Conservation (phyloP, 2,329 filamentous ascomycete genomes). For the Fusarium anthophilum region DNA sequence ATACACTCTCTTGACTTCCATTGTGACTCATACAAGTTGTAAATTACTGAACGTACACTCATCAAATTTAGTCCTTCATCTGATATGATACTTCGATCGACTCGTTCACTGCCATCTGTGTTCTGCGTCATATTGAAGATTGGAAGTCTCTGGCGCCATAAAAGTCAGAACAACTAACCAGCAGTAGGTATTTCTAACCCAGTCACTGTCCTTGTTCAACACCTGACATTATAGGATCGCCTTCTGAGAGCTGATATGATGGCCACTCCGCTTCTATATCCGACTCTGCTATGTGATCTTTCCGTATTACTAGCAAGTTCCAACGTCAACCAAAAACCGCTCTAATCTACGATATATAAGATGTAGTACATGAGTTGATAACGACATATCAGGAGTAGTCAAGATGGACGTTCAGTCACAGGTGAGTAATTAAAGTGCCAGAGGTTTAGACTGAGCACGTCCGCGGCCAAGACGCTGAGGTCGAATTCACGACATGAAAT, state of each 20-base stretch:
- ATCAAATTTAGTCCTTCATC: rapidly evolving
- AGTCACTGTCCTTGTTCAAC: neutral
- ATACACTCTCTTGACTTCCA: neutral
- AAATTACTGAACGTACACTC: too few relatives aligned
- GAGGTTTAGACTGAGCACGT: too few relatives aligned
- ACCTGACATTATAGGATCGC: rapidly evolving
- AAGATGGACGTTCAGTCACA: neutral
- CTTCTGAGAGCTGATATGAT: neutral
- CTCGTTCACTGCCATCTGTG: neutral
- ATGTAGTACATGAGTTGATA: neutral
- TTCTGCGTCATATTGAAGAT: rapidly evolving
- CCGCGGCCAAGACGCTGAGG: neutral
- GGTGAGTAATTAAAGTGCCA: rapidly evolving
- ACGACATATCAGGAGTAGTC: neutral
- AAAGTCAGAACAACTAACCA: rapidly evolving
- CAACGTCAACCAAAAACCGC: neutral
- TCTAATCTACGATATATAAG: neutral
- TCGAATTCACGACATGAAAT: neutral
- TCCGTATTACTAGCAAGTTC: too few relatives aligned
- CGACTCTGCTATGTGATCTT: rapidly evolving
- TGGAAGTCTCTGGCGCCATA: neutral
- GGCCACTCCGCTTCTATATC: too few relatives aligned
- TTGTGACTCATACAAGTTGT: neutral
- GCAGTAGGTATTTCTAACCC: rapidly evolving
- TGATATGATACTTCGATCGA: rapidly evolving